Evolutionary conservation across 1,284 basidiomycete species (phyloP).

Genomic region (Pterulicium gracile): DNA sequence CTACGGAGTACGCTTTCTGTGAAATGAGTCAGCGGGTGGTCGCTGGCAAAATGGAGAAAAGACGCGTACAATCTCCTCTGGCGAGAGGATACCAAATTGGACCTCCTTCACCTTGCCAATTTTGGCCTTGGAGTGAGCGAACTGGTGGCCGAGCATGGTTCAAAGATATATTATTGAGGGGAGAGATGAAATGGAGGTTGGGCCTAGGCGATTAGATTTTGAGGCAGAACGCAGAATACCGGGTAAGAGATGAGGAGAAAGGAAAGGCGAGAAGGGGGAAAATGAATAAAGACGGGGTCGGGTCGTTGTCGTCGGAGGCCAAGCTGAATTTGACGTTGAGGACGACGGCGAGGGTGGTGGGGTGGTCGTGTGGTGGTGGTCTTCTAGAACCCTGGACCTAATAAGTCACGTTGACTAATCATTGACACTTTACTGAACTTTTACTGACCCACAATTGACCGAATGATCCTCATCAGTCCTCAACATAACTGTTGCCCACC

Average conservation of each 20-base stretch:
- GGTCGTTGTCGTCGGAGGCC: no score
- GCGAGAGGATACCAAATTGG: slow-evolving; percentile 98
- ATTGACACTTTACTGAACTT: no score
- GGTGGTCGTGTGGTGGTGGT: neutral
- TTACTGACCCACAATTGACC: no score
- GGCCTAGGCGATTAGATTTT: slow-evolving; percentile 12
- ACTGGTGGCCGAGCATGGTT: slow-evolving; percentile 73
- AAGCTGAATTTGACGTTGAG: neutral
- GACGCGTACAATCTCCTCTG: slow-evolving; percentile 93
- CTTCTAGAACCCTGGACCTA: no score
- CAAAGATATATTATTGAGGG: slow-evolving; percentile 5
- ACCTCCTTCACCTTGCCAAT: slow-evolving; percentile 94
- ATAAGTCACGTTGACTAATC: no score
- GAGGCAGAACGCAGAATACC: neutral
- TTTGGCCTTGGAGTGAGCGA: slow-evolving; percentile 87
- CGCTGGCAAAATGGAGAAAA: slow-evolving; percentile 9
- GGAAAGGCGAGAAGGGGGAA: neutral
- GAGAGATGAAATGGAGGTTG: slow-evolving; percentile 2
- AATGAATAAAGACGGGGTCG: neutral
- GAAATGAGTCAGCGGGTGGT: slow-evolving; percentile 12
- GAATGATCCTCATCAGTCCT: no score
- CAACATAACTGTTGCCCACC: slow-evolving; percentile 1
- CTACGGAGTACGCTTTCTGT: slow-evolving; percentile 95
- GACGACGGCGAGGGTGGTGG: neutral
- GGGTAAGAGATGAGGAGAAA: neutral